Evolutionary conservation across 352 stramenopile species (phyloP).

Genomic region (Pythium dissimile): DNA sequence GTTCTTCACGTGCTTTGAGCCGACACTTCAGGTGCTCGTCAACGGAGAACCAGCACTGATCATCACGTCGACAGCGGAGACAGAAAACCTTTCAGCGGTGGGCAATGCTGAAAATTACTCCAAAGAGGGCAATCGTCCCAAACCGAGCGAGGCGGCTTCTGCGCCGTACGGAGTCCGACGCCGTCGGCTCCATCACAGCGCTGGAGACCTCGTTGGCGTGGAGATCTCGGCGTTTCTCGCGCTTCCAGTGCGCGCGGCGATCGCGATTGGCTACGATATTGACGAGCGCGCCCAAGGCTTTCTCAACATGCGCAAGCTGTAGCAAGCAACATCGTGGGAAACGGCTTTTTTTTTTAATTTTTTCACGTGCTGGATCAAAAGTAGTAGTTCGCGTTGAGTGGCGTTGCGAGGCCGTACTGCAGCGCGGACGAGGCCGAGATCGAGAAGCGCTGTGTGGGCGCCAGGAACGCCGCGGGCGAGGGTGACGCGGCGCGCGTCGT

Average conservation of each 20-base stretch:
- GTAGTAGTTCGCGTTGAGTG: constrained; percentile 23
- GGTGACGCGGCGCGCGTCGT: constrained; percentile 2
- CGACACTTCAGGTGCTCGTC: constrained; percentile 50
- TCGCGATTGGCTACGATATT: constrained; percentile 61
- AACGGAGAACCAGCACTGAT: constrained; percentile 56
- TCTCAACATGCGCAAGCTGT: constrained; percentile 72
- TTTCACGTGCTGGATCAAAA: constrained; percentile 19
- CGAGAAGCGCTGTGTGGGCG: neutral
- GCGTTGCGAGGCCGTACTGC: constrained; percentile 11
- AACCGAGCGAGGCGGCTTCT: no score
- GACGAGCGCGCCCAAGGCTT: constrained; percentile 70
- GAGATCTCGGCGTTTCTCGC: constrained; percentile 53
- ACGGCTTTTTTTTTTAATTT: neutral
- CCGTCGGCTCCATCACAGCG: constrained; percentile 48
- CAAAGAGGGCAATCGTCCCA: neutral
- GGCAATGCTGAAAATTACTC: neutral
- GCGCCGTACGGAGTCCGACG: neutral
- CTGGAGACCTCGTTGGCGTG: constrained; percentile 53
- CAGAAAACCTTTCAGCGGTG: neutral
- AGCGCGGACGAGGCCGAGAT: constrained; percentile 3
- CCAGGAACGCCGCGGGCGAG: neutral
- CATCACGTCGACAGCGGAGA: neutral
- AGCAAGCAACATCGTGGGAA: no score
- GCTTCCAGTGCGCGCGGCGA: constrained; percentile 38
- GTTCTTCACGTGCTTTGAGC: constrained; percentile 63